Evolutionary conservation across 495 filamentous ascomycete genomes (phyloP), one percentile per base, ranked within the genome.

Genomic region (Penicillium desertorum): DNA sequence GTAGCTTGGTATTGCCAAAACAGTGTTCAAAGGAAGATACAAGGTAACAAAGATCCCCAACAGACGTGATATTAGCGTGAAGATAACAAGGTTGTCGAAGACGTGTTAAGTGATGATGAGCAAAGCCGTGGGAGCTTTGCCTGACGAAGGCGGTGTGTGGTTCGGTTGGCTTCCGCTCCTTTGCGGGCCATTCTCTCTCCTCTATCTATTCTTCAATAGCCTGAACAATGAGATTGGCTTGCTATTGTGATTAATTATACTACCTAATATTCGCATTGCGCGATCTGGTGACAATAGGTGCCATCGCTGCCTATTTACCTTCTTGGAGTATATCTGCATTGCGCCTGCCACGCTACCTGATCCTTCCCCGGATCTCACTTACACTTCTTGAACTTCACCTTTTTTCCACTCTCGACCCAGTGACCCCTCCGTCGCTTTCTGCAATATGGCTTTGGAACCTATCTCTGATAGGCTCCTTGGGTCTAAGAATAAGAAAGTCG

Each of bases 401-500:
- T 19, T 30, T 45, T 20, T 45, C 12, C 20, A 36, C 23, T 34
- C 12, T 32, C 25, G 20, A 19, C 30, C 17, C 4, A 5, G 16
- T 41, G 11, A 22, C 10, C 39, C 10, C 10, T 23, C 25, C 9
- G 20, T 56, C 57, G n/a, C 29, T 47, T 47, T 36, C 53, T 42
- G 34, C 63, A 68, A 52, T 0, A 77, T 79, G 76, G 62, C 77
- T 50, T 68, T 71, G n/a, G 68, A 76, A 46, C 81, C 82, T 34
- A 81, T 69, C 46, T 63, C 73, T 37, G 82, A 82, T 67, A 76
- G 77, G 56, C 54, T 73, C 37, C 62, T 56, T n/a, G 69, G 53
- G 4, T 47, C 75, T 70, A 76, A 77, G 63, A 81, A 81, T 71
- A 93, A 92, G 69, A 87, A 88, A 59, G 88, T 96, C 45, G 92